Conservation (phyloP, 2,329 filamentous ascomycete genomes). For the Coniochaeta sp. region DNA sequence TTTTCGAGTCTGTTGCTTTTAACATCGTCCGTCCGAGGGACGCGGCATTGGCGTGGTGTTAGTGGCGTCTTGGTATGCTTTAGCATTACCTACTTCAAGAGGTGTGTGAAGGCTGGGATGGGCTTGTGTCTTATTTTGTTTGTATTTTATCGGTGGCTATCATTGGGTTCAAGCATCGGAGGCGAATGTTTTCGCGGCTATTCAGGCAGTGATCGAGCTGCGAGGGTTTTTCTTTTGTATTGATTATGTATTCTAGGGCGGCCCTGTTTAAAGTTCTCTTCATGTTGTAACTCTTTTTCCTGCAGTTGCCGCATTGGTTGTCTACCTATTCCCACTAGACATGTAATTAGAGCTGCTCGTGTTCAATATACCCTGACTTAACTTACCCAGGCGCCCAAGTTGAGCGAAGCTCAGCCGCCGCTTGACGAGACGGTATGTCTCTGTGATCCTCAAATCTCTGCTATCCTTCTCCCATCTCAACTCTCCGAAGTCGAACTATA, state of each 20-base stretch:
- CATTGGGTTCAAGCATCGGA: background rate
- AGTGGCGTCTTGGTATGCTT: constrained; percentile 26
- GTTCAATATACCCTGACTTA: no score
- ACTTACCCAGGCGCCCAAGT: no score
- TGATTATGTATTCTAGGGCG: background rate
- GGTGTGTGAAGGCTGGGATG: constrained; percentile 18
- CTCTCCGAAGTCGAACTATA: constrained; percentile 1
- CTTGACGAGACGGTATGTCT: no score
- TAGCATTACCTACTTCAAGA: constrained; percentile 21
- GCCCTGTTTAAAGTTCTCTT: background rate
- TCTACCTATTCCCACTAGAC: background rate
- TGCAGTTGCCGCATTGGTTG: no score
- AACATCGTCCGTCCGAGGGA: constrained; percentile 25
- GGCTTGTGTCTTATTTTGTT: constrained; percentile 10
- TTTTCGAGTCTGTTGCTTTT: constrained; percentile 14
- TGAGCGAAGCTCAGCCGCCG: no score
- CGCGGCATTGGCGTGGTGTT: constrained; percentile 35
- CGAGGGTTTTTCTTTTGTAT: background rate
- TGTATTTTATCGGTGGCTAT: constrained; percentile 14
- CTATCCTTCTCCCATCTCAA: background rate
- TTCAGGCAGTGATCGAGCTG: background rate
- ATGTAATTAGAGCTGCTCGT: constrained; percentile 1
- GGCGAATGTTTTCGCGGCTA: background rate
- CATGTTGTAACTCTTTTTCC: background rate
- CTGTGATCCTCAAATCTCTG: background rate